A percentile compares a stretch with the other conserved stretches of the same genome.
Evolutionary conservation across 768 basidiomycete species (phyloP).

Genomic region (Rhizopogon vesiculosus): DNA sequence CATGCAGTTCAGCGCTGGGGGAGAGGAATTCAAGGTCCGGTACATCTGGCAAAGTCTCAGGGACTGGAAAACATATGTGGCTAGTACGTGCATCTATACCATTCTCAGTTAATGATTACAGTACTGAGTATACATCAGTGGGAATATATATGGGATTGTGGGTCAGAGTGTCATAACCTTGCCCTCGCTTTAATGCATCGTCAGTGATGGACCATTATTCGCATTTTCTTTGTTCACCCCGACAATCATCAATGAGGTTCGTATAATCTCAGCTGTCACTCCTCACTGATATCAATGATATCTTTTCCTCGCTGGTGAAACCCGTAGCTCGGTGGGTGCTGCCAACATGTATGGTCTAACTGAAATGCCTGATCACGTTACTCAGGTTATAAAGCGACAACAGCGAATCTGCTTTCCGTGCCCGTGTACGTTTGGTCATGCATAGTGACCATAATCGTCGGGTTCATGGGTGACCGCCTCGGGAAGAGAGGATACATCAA

Average conservation of each 20-base stretch:
- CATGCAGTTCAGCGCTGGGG: conserved; percentile 60
- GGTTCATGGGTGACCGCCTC: conserved; percentile 56
- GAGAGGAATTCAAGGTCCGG: conserved; percentile 46
- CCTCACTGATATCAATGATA: not conserved
- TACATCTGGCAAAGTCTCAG: conserved; percentile 56
- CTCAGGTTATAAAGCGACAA: conserved; percentile 55
- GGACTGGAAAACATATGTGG: conserved; percentile 74
- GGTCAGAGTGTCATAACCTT: conserved; percentile 21
- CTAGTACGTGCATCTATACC: conserved; percentile 39
- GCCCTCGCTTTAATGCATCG: not conserved
- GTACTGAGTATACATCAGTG: conserved; percentile 35
- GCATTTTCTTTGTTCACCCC: conserved; percentile 51
- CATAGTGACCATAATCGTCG: conserved; percentile 57
- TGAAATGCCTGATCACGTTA: not conserved
- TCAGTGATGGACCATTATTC: conserved; percentile 46
- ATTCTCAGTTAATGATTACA: not conserved
- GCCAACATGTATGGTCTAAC: not conserved
- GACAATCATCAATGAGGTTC: conserved; percentile 46
- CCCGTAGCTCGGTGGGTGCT: not conserved
- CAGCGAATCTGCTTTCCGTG: conserved; percentile 70
- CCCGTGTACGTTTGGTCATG: conserved; percentile 76
- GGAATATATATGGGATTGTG: conserved; percentile 70
- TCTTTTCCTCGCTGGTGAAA: not conserved
- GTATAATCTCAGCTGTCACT: conserved; percentile 4
- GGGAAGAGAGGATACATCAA: conserved; percentile 58